Conservation (phyloP, 768 basidiomycete species). For the Hygrophorus pudorinus region DNA sequence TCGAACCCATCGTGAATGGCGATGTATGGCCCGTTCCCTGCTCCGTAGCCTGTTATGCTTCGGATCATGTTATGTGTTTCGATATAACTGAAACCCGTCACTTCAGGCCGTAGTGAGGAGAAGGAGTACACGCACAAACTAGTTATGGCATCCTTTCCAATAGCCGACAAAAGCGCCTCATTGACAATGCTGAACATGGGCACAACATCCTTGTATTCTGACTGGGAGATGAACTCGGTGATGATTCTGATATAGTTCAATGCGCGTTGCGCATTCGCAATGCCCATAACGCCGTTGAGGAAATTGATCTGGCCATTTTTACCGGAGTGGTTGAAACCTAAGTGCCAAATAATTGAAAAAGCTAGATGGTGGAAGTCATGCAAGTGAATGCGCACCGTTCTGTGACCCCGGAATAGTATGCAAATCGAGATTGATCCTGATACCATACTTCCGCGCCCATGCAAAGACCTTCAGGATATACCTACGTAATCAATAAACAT, state of each 20-base stretch:
- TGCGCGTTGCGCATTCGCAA: constrained; percentile 67
- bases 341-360: background rate
- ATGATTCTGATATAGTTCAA: constrained; percentile 79
- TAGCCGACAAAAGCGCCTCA: constrained; percentile 53
- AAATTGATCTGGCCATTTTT: constrained; percentile 68
- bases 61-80: constrained; percentile 81
- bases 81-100: constrained; percentile 50
- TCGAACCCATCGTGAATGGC: constrained; percentile 87
- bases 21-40: constrained; percentile 77
- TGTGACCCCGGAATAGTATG: constrained; percentile 73
- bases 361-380: background rate
- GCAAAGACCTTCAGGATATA: constrained; percentile 52
- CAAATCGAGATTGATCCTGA: constrained; percentile 88
- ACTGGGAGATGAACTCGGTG: constrained; percentile 75
- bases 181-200: constrained; percentile 85
- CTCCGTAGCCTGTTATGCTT: constrained; percentile 68
- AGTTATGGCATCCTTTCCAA: constrained; percentile 46
- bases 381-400: constrained; percentile 77
- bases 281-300: constrained; percentile 82
- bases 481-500: constrained; percentile 19
- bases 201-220: constrained; percentile 73
- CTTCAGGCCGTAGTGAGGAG: background rate
- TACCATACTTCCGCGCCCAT: constrained; percentile 95
- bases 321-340: constrained; percentile 70
- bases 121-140: constrained; percentile 37